Conservation (phyloP, 2,329 filamentous ascomycete genomes). For the Colletotrichum orbiculare region DNA sequence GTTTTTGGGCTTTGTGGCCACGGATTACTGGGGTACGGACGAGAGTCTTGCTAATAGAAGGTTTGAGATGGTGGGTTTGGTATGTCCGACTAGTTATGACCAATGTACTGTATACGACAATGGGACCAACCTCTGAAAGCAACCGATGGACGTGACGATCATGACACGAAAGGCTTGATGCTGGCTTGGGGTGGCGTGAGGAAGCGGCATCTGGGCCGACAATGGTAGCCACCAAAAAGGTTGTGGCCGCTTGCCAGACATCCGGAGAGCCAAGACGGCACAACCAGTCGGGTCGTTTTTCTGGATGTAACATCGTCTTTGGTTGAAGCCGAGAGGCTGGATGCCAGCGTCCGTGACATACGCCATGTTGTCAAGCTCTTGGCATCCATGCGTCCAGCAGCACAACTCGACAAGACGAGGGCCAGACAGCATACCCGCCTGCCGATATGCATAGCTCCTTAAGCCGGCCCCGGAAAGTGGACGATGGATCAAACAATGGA, state of each 20-base stretch:
- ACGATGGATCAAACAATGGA: conserved; percentile 9
- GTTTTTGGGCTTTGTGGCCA: conserved; percentile 34
- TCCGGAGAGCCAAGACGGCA: too few relatives aligned
- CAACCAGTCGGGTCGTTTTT: too few relatives aligned
- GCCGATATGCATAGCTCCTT: background rate
- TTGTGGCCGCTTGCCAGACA: too few relatives aligned
- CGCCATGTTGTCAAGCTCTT: background rate
- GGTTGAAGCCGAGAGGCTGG: background rate
- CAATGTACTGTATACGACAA: conserved; percentile 29
- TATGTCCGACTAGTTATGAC: conserved; percentile 24
- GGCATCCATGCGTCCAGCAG: background rate
- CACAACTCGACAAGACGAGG: background rate
- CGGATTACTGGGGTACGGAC: conserved; percentile 25
- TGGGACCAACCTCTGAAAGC: conserved; percentile 3
- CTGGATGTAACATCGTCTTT: too few relatives aligned
- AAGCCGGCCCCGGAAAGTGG: conserved; percentile 15
- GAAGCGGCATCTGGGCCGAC: too few relatives aligned
- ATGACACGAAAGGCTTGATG: background rate
- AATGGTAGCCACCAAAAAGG: too few relatives aligned
- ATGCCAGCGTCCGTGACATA: background rate
- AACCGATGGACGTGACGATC: background rate
- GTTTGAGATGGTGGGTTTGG: conserved; percentile 24
- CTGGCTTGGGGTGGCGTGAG: too few relatives aligned
- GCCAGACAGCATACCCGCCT: too few relatives aligned
- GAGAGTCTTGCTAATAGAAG: conserved; percentile 30